A percentile compares a stretch with the other conserved stretches of the same genome.
Conservation (phyloP, 2,329 filamentous ascomycete species). For the Ophiostoma populinum region DNA sequence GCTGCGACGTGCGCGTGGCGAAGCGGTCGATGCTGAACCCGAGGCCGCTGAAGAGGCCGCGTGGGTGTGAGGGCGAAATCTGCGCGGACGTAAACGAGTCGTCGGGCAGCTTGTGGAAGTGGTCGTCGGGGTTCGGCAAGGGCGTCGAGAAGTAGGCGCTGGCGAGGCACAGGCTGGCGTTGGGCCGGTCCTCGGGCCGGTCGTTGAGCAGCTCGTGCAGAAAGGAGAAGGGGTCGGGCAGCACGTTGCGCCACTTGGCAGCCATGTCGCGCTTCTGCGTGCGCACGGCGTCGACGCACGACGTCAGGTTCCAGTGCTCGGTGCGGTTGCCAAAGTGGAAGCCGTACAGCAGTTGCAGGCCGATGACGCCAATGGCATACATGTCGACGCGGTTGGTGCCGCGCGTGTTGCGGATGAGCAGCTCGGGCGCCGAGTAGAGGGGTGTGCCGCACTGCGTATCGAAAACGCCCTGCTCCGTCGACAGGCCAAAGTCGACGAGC, state of each 20-base stretch:
- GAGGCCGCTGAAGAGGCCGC: no score
- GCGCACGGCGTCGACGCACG: background rate
- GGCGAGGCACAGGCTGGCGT: background rate
- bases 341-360: constrained; percentile 1
- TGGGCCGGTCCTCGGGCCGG: background rate
- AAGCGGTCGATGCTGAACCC: no score
- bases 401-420: background rate
- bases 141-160: background rate
- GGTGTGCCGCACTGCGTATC: constrained; percentile 2
- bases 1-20: no score
- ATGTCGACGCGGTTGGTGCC: constrained; percentile 4
- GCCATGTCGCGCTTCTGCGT: background rate
- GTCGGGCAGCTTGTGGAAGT: no score
- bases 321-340: background rate
- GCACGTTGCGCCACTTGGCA: background rate
- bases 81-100: no score
- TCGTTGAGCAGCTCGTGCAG: background rate
- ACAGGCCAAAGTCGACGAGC: constrained; percentile 7
- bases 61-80: no score
- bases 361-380: constrained; percentile 4
- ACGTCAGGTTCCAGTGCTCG: background rate
- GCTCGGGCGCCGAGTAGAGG: constrained; percentile 3
- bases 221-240: background rate
- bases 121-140: no score
- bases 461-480: constrained; percentile 2